Base-by-base conservation (phyloP, 2,329 filamentous ascomycete species). In the Cryoendolithus antarcticus region DNA sequence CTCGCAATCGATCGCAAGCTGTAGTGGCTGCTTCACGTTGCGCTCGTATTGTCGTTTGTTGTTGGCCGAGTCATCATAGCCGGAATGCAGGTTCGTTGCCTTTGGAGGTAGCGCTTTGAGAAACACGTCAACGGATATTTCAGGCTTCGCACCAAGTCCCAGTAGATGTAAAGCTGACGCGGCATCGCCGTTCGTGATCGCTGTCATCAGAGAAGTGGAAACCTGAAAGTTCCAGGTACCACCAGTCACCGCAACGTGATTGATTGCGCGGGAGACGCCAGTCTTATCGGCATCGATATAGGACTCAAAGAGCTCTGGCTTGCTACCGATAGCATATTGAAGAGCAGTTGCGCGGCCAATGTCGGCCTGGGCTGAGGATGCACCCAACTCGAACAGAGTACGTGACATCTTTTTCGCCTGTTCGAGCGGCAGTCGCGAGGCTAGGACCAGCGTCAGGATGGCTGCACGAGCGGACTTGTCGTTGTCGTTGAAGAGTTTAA, bases 331-430 rank as follows among this genome's bases (percentile, higher is more conserved):
- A 39, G 75, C 74, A 43, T 74, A 74, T 44, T 85, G 74, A 43
- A 93, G 68, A 0, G 73, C 75, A 2, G 82, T 86, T 24, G 69
- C 63, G 3, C 76, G 71, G 6, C 71, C 62, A 29, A 73, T 54
- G 47, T 89, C 83, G 1, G 78, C 83, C 56, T 91, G 84, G 0
- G 80, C 74, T 28, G 71, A 77, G 1, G 80, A 81, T 2, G 82
- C 82, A 1, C 84, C 84, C 2, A 86, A 69, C 34, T 72, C 67
- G 24, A 93, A 61, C 6, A 93, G 68, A 0, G 74, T 67, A 34
- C 69, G 63, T 1, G 72, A 68, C 72, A 88, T 88, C 9, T 67
- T 66, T 44, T 72, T 71, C 1, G 80, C 78, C 49, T 78, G 71
- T 2, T 78, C 71, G 0, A 67, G 48, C 0, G 81, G 74, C 4